Evolutionary conservation across 495 filamentous ascomycete genomes (phyloP).

Genomic region (Geopyxis carbonaria): DNA sequence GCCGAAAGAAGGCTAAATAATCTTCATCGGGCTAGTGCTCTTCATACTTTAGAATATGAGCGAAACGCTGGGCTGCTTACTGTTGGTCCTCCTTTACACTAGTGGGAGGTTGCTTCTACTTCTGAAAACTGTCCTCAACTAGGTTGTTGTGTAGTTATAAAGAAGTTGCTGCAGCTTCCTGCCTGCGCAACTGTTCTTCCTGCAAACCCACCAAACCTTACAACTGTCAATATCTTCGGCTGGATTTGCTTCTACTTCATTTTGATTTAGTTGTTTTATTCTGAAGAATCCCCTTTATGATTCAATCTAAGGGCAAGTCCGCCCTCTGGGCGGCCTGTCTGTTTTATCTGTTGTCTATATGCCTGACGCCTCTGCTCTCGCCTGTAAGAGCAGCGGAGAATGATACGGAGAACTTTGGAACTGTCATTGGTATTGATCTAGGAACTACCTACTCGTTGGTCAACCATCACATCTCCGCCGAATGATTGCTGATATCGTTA

Average conservation of each 20-base stretch:
- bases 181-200: constrained; percentile 2
- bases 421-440: constrained; percentile 95
- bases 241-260: not conserved
- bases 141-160: constrained; percentile 7
- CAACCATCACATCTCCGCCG: not conserved
- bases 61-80: too few species aligned
- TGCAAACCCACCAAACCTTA: not conserved
- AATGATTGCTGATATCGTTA: too few species aligned
- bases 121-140: constrained; percentile 16
- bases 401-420: constrained; percentile 60
- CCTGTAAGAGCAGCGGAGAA: constrained; percentile 59
- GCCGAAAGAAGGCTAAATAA: too few species aligned
- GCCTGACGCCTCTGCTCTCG: constrained; percentile 58
- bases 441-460: constrained; percentile 86
- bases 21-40: too few species aligned
- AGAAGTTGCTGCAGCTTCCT: constrained; percentile 5
- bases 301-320: constrained; percentile 23
- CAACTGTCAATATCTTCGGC: not conserved
- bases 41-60: too few species aligned
- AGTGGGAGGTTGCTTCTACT: not conserved
- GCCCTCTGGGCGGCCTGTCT: constrained; percentile 55
- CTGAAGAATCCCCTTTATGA: constrained; percentile 13
- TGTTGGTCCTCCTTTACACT: too few species aligned
- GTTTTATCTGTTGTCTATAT: constrained; percentile 60
- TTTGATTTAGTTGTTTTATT: not conserved